Evolutionary conservation across 2,329 filamentous ascomycete species (phyloP), one percentile per base, ranked within the genome.

Genomic region (Dendryphion nanum): DNA sequence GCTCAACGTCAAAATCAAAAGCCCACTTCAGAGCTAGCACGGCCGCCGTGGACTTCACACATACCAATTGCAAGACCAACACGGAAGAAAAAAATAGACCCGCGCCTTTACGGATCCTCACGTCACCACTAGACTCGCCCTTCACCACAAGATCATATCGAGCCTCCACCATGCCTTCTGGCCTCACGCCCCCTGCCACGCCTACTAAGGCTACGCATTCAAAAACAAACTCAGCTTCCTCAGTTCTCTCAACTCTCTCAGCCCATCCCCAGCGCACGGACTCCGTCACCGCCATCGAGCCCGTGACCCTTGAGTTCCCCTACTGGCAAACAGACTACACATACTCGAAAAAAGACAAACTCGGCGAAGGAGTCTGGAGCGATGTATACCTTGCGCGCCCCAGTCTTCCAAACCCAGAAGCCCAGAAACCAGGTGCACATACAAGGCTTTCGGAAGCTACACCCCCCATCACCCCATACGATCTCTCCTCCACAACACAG

Each of bases 281-380:
- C n/a, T n/a, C n/a, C n/a, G n/a, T 26, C 23, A 26, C 10, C 3
- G 23, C n/a, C 23, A n/a, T 26, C 23, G 23, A 26, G n/a, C 10
- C 23, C 23, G 23, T 10, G 23, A 8, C 23, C 23, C 10, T 10
- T 8, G 23, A 39, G 12, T 65, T 61, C 29, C 53, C 51, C 2
- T 41, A 52, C 34, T 47, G 49, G 23, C 13, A 47, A 6, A 48
- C 47, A 2, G 60, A 65, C 29, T 65, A 63, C 20, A 48, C 51
- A 4, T 43, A 62, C 37, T 21, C 47, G 6, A 47, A 57, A 15
- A 61, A 53, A 40, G 59, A 48, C 24, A 48, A 46, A 3, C 53
- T 67, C 10, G 63, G 63, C 13, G 49, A 48, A 13, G 63, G 63
- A 8, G 45, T 55, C 13, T 67, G 63, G 63, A 65, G 62, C 39